Conservation (phyloP, 805 yeast genomes). For the Saccharomycodes ludwigii region DNA sequence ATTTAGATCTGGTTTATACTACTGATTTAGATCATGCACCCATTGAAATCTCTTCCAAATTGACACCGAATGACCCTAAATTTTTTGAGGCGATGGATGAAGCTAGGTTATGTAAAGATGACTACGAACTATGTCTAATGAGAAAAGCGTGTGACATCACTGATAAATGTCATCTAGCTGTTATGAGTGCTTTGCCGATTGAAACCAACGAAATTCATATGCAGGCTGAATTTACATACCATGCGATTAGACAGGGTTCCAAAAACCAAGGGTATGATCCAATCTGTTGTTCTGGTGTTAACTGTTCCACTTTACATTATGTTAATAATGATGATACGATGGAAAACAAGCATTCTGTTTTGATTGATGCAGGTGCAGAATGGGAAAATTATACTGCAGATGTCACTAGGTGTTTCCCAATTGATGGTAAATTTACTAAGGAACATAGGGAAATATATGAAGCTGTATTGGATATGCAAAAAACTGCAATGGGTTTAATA, state of each 20-base stretch:
- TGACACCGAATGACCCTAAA: slow-evolving; percentile 33
- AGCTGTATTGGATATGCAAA: slow-evolving; percentile 75
- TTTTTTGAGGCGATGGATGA: slow-evolving; percentile 76
- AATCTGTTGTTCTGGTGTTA: slow-evolving; percentile 87
- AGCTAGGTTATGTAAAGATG: slow-evolving; percentile 74
- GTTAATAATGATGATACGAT: slow-evolving; percentile 64
- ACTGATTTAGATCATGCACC: slow-evolving; percentile 43
- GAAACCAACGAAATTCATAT: slow-evolving; percentile 82
- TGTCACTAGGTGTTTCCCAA: slow-evolving; percentile 92
- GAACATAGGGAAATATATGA: slow-evolving; percentile 79
- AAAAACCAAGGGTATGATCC: slow-evolving; percentile 87
- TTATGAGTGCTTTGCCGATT: slow-evolving; percentile 84
- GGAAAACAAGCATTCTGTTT: slow-evolving; percentile 47
- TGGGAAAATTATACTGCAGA: slow-evolving; percentile 90
- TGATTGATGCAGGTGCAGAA: slow-evolving; percentile 96
- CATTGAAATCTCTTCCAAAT: slow-evolving; percentile 21
- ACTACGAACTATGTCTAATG: slow-evolving; percentile 64
- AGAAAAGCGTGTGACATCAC: slow-evolving; percentile 73
- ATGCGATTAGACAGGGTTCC: slow-evolving; percentile 87
- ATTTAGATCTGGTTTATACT: too few relatives aligned
- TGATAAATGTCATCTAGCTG: slow-evolving; percentile 81
- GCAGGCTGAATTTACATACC: slow-evolving; percentile 92
- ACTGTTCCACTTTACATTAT: slow-evolving; percentile 85
- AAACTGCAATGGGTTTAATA: slow-evolving; percentile 52
- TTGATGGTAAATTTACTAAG: slow-evolving; percentile 75